Base-by-base conservation (phyloP, 2,329 filamentous ascomycete species). In the Cladorrhinum sp. region DNA sequence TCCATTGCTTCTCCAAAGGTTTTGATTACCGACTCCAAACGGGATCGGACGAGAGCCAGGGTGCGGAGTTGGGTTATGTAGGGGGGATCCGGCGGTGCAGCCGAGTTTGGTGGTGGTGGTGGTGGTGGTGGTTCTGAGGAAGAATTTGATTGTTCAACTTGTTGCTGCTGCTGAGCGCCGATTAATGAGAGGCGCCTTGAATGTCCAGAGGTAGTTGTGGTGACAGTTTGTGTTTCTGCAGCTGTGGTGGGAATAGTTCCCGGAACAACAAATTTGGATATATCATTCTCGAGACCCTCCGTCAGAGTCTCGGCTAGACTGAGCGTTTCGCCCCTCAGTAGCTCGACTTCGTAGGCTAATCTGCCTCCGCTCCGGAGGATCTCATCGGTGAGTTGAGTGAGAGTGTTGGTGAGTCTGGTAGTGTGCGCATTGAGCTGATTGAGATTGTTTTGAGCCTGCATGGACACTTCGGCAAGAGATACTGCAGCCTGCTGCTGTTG, bases 1-100 rank as follows among this genome's bases (percentile, higher is more conserved):
- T 96, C 89, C 91, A 98, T 96, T 29, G 95, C 93, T 68, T 96
- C 89, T 45, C 93, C 93, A 73, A 99, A 99, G 1, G 88, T 89
- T 73, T 91, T 90, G 70, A 98, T 92, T 23, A 98, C 93, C 1
- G 87, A 84, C 65, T 98, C 93, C 16, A 99, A 82, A n/a, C 92
- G 89, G 1, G 85, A 78, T 55, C 93, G 90, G 25, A 98, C 92
- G 48, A 89, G 83, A 2, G 89, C 91, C 38, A 99, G 81, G 13
- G 89, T 96, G 67, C 91, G 90, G 58, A 99, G 81, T 66, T 92
- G 88, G 55, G 83, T 83, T 65, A 97, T 88, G 73, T 89, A 91
- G 29, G 81, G 77, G 1, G 89, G 89, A 60, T 89, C 85, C 27
- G 76, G 65, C 7, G 66, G 64, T 50, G 66, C 59, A 23, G 62